These are phyloP conservation scores for Blastobotrys persicus DNA, from an alignment of 1,139 yeast genomes.

Conservation along the genomic window DNA sequence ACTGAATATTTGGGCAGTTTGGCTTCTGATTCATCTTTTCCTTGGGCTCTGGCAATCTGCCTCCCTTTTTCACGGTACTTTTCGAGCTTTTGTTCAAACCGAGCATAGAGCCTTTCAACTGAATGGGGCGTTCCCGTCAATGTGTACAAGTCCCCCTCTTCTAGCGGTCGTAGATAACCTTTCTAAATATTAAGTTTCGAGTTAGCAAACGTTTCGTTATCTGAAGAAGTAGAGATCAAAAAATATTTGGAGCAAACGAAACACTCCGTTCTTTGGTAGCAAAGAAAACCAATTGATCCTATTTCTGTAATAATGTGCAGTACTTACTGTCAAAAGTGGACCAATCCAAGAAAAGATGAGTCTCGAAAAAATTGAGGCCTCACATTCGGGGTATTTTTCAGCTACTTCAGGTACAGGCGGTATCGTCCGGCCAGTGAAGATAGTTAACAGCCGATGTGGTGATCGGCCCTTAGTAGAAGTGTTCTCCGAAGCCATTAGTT, in stretches of 20 bases:
- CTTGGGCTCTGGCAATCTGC: constrained; percentile 27
- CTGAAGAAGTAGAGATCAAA: not conserved
- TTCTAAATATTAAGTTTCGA: constrained; percentile 25
- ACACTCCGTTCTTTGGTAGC: not conserved
- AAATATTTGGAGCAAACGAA: constrained; percentile 1
- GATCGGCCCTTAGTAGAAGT: not conserved
- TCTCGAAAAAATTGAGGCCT: constrained; percentile 23
- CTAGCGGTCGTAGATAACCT: constrained; percentile 68
- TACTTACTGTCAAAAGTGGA: constrained; percentile 50
- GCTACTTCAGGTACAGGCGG: constrained; percentile 34
- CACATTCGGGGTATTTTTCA: constrained; percentile 31
- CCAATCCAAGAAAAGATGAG: constrained; percentile 57
- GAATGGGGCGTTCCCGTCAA: constrained; percentile 54
- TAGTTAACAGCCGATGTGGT: constrained; percentile 18
- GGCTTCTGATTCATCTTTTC: constrained; percentile 26
- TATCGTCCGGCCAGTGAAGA: constrained; percentile 29
- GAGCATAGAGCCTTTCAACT: constrained; percentile 42
- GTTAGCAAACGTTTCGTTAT: no score
- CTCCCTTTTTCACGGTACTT: constrained; percentile 40
- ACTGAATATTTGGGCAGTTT: constrained; percentile 45
- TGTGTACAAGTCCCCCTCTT: constrained; percentile 58
- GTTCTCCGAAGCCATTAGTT: not conserved
- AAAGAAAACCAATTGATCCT: constrained; percentile 7
- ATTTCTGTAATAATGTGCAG: not conserved
- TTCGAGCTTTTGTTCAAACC: constrained; percentile 42